Base-by-base conservation (phyloP, 495 filamentous ascomycete genomes). In the Cairneyella variabilis region DNA sequence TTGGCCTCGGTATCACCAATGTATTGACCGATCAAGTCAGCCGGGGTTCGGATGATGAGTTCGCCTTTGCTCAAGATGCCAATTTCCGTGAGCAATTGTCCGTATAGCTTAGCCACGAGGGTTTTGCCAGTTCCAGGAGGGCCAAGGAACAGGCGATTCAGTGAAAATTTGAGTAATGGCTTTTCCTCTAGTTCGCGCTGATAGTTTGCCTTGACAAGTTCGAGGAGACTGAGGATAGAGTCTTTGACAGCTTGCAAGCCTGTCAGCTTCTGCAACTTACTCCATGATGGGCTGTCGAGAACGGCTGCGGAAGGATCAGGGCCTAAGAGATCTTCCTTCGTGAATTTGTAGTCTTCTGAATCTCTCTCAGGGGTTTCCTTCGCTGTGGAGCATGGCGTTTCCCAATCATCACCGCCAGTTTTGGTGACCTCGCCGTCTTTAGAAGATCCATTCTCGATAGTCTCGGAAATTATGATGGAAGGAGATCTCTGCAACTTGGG, bases 91-190 rank as follows among this genome's bases (percentile, higher is more conserved):
- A 89, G 64, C 14, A 88, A 82, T 54, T 79, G 69, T 0, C 83
- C 85, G 58, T 86, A 92, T 0, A 91, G 62, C 63, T 89, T 88
- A 0, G 85, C 88, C 0, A 92, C 84, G 0, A 84, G 79, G 0
- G 88, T 91, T 60, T 91, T 92, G 0, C 88, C 87, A 0, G 86
- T 90, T 0, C 86, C 88, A 0, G 85, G 86, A 22, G 70, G 73
- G 0, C 88, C 87, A 7, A 88, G 64, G 48, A 92, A 90, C 20
- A 89, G 81, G 10, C 71, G 67, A 61, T 91, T 90, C 6, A 92
- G 73, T 2, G 71, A 79, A 38, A 76, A 79, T 37, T 83, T 66
- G 2, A 88, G 66, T 9, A 69, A 60, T 0, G 75, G 69, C 59
- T 84, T 64, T 54, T 88, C 86, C 1, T 73, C 62, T 0, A 89